Evolutionary conservation across 805 yeast genomes (phyloP), one percentile per base, ranked within the genome.

Genomic region (Sugiyamaella boreocaroliniensis): DNA sequence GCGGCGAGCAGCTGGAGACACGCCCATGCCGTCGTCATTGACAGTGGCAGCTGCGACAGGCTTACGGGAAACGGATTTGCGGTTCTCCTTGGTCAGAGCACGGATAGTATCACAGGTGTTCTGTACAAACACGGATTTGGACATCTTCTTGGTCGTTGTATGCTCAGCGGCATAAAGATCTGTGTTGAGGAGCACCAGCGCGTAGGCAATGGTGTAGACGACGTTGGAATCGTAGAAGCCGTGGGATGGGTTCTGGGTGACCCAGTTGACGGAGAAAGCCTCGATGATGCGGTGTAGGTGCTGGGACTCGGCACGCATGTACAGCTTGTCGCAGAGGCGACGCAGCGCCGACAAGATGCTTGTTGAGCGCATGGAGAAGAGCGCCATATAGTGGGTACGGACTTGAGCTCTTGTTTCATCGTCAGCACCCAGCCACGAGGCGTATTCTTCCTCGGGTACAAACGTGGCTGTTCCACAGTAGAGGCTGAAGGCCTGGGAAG

Each of bases 221-320:
- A 75, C 86, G 62, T 73, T 77, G 51, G 68, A 69, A 62, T 76
- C 80, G 64, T 72, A 76, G 64, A 72, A 81, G 43, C 73, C 74
- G 64, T 74, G 76, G 51, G 60, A 69, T 18, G 74, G 69, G 71
- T 80, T 70, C 66, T 64, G 77, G 29, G 65, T 65, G 19, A 73
- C 70, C 83, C 90, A 88, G 50, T 82, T 77, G 49, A 73, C 72
- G 16, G 93, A 78, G 62, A 86, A 83, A 2, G 82, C 75, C 44
- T 85, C 83, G 52, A 89, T 70, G 29, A 88, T 77, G 47, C 86
- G 76, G 67, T 87, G 93, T 49, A 88, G 81, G 61, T 84, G 85
- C 61, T 85, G 90, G 2, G 93, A 81, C 68, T 89, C 96, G 6
- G 92, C 96, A 62, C 81, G 80, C 61, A 89, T 75, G 67, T 83